Percentiles rank a stretch among this genome's conserved stretches.
phyloP scores from a whole-genome alignment of 345 rosid genomes.

The Clausena lansium region DNA sequence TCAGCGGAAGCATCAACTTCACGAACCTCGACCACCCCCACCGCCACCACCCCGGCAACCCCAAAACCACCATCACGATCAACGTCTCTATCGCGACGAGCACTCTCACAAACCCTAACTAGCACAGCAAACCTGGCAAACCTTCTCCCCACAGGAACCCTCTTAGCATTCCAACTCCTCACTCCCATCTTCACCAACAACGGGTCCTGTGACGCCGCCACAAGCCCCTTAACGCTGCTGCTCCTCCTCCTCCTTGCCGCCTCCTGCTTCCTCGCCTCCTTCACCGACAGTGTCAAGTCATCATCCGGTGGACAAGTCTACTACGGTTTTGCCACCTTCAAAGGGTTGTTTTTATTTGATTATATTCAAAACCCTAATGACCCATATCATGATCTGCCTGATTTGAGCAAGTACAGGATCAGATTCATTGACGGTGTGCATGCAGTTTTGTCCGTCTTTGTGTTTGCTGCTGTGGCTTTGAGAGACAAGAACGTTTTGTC shows the following conservation, averaged over 20 bases:
- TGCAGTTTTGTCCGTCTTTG: constrained; percentile 58
- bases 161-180: constrained; percentile 80
- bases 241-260: constrained; percentile 58
- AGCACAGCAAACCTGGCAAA: constrained; percentile 84
- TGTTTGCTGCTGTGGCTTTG: constrained; percentile 69
- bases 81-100: constrained; percentile 47
- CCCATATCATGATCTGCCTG: constrained; percentile 34
- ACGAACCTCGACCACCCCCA: constrained; percentile 10
- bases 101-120: constrained; percentile 71
- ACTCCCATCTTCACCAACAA: constrained; percentile 77
- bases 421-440: constrained; percentile 62
- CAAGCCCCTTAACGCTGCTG: constrained; percentile 50
- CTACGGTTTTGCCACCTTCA: constrained; percentile 69
- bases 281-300: constrained; percentile 67
- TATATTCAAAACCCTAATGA: constrained; percentile 41
- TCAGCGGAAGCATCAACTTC: background rate
- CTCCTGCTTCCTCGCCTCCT: constrained; percentile 79
- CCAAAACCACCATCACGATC: constrained; percentile 36
- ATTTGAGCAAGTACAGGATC: constrained; percentile 48
- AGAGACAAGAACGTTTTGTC: constrained; percentile 65
- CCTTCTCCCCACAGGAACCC: constrained; percentile 94
- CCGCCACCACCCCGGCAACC: constrained; percentile 26
- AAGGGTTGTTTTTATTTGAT: constrained; percentile 74
- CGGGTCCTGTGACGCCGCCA: constrained; percentile 70
- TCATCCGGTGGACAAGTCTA: constrained; percentile 60